Base-by-base conservation (phyloP, 768 basidiomycete genomes). In the Collybia mongolica region DNA sequence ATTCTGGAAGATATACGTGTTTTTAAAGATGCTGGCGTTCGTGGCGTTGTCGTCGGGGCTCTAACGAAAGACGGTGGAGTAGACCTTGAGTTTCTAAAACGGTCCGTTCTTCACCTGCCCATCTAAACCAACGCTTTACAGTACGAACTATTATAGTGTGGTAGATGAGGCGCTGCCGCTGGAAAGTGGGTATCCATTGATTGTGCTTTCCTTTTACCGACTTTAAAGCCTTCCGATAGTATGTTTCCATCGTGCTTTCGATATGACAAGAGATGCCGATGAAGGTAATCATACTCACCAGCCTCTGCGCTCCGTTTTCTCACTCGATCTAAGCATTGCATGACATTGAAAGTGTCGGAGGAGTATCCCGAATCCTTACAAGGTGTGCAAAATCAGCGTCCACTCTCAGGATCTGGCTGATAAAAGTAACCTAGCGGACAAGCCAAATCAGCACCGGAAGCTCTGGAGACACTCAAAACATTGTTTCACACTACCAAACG, bases 161-260 rank as follows among this genome's bases (percentile, higher is more conserved):
- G 73, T 82, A 35, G 72, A 78, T 45, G 79, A 79, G 51, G 80
- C 85, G 35, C 56, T 70, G 48, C 83, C 86, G 2, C 57, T 85
- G 38, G 80, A 90, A 78, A 81, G 89, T 86, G 44, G 50, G 59
- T 39, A 32, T 32, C 32, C 14, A 14, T 32, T 32, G n/a, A 45
- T 20, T 52, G 24, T 23, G 7, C 19, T 20, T 12, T 15, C 7
- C 37, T 37, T 46, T 40, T 28, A 28, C 20, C 26, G 8, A 39
- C 44, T 12, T 57, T 39, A 24, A 54, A 42, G 6, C 22, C 9
- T 32, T 38, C 44, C 24, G n/a, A 19, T 40, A 90, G 89, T 87
- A 38, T 88, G 86, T 56, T 90, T 90, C 63, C 88, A 90, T 60
- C 73, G 88, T 48, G 89, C 88, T 24, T 84, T 90, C 54, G 90